phyloP scores from a whole-genome alignment of 2,329 filamentous ascomycete species.

The Lachnellula cervina region DNA sequence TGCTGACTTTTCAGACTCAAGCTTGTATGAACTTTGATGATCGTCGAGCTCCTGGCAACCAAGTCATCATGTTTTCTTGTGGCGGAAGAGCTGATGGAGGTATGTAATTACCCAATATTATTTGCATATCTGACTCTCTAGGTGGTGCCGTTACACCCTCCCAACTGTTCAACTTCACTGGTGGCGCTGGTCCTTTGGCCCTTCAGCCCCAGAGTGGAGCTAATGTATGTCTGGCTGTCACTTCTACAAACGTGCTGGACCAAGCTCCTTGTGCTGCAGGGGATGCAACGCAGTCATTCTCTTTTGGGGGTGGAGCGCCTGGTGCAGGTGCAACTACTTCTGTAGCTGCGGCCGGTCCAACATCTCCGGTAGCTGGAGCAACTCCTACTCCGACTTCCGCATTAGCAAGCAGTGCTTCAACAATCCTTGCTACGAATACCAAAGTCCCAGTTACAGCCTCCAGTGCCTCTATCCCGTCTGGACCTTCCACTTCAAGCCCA shows the following conservation, averaged over 20 bases:
- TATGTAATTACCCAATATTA: slow-evolving; percentile 18
- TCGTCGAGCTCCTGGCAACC: slow-evolving; percentile 45
- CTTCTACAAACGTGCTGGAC: slow-evolving; percentile 38
- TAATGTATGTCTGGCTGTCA: slow-evolving; percentile 44
- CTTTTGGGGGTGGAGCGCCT: slow-evolving; percentile 19
- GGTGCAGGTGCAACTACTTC: not conserved
- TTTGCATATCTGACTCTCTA: slow-evolving; percentile 16
- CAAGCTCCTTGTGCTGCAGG: slow-evolving; percentile 39
- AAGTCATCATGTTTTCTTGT: slow-evolving; percentile 54
- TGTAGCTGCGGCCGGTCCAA: slow-evolving; percentile 1
- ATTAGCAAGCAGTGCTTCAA: slow-evolving; percentile 6
- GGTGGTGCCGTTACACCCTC: slow-evolving; percentile 46
- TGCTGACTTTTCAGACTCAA: slow-evolving; percentile 39
- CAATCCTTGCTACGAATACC: not conserved
- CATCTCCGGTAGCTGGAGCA: slow-evolving; percentile 1
- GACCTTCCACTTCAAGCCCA: not conserved
- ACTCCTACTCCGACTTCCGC: slow-evolving; percentile 4
- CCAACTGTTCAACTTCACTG: slow-evolving; percentile 47
- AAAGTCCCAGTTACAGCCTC: not conserved
- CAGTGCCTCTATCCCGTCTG: not conserved
- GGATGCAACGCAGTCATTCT: slow-evolving; percentile 41
- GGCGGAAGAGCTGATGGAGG: slow-evolving; percentile 52
- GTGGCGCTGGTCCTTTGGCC: slow-evolving; percentile 37
- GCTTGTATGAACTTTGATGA: slow-evolving; percentile 56
- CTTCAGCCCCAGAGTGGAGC: slow-evolving; percentile 43